Evolutionary conservation across 305 asterid genomes (phyloP), one percentile per base, ranked within the genome.

Genomic region (Solanum hybrid): DNA sequence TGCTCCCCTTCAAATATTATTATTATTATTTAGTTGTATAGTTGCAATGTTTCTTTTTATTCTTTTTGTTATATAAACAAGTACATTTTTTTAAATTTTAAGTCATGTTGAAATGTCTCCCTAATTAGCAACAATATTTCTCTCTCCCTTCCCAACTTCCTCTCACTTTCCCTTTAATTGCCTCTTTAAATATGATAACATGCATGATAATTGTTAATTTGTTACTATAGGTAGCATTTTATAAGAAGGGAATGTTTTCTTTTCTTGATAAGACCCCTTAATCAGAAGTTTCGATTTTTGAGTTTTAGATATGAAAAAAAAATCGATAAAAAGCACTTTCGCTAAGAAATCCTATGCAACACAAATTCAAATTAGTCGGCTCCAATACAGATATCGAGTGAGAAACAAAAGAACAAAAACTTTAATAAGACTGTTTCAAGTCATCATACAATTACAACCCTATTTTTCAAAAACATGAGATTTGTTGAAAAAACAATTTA

Each of bases 1-100:
- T 78, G 87, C 75, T 79, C 83, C 83, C 91, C 75, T 84, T 39
- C 87, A 83, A 46, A 24, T 80, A 80, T n/a, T 78, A 78, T 35
- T 78, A 77, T 77, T 78, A 79, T 80, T 81, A 22, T 39, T 74
- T 10, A 16, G 7, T 29, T 20, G n/a, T 8, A 22, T 64, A 13
- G 82, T 28, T 88, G 82, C 84, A 36, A 71, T 31, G 39, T 20
- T 57, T 88, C 51, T 31, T 75, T 75, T 75, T 57, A 76, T 76
- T 88, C 46, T 88, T 74, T 33, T 88, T 88, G 74, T 7, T 75
- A 74, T 24, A 31, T 88, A 42, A 76, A 46, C n/a, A 88, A 85
- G 9, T 57, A 85, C 76, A 57, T 4, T 8, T 85, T 46, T 85
- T 31, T 33, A 33, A 84, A 51, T 31, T 84, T 20, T 31, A 51